Evolutionary conservation across 306 rosid species (phyloP), one percentile per base, ranked within the genome.

Genomic region (Casuarina glauca): DNA sequence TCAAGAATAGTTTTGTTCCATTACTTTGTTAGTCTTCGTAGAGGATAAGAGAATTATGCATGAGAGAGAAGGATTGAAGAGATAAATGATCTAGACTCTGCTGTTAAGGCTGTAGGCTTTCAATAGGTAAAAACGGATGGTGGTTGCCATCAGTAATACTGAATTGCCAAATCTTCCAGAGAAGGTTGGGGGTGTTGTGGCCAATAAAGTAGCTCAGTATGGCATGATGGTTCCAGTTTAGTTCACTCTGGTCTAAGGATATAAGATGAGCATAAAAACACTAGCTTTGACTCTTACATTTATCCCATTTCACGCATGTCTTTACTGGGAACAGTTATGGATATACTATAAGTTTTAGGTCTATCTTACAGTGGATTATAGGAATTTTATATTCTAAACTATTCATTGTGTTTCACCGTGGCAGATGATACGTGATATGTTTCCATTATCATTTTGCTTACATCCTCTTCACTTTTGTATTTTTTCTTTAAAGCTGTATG

Each of bases 401-500:
- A 13, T 5, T 63, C 44, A 15, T 3, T 38, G 17, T 63, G 69
- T 63, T 63, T 63, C 19, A 36, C 69, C 13, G 42, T 36, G 6
- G 7, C n/a, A 39, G 44, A 38, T 63, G 69, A 63, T 16, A 38
- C 17, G 15, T 38, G 11, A 63, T 13, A 38, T 36, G 69, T 45
- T 36, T 38, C 69, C 43, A 15, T 6, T 2, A 38, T 63, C 6
- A 5, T 52, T 75, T 71, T 62, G 44, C 70, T 51, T 58, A 54
- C 42, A 44, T 48, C 36, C 39, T 77, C 66, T 63, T 32, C 61
- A 36, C 49, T 69, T 64, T 26, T 26, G 32, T 26, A 26, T 26
- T 26, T 26, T 19, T 26, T 52, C 76, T 49, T 26, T 3, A 48
- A 48, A 63, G 67, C 61, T 82, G 46, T 67, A 50, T 67, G 41